Conservation (phyloP, 2,329 filamentous ascomycete species). For the Diaporthe ampelina region DNA sequence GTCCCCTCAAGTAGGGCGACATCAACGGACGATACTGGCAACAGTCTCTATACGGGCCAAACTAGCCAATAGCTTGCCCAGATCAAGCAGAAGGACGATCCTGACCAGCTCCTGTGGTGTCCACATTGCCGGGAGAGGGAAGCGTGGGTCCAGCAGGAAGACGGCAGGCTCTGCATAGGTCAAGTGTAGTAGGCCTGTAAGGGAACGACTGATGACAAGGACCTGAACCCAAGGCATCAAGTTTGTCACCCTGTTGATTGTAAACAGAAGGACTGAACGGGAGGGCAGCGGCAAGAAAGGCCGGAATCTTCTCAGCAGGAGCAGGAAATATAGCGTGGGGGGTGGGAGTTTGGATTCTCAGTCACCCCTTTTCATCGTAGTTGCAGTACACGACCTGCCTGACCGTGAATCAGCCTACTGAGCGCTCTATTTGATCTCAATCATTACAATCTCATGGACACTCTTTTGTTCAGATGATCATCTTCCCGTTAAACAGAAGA, state of each 20-base stretch:
- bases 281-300: too few species aligned
- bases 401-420: background rate
- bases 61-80: background rate
- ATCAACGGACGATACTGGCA: background rate
- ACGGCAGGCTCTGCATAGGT: too few species aligned
- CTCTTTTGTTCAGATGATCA: background rate
- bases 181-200: too few species aligned
- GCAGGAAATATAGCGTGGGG: too few species aligned
- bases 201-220: too few species aligned
- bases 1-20: background rate
- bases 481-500: background rate
- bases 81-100: background rate
- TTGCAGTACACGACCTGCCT: background rate
- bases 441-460: too few species aligned
- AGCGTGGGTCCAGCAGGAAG: too few species aligned
- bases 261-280: too few species aligned
- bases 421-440: background rate
- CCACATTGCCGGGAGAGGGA: background rate
- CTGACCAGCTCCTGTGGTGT: constrained; percentile 6
- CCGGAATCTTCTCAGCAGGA: too few species aligned
- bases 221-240: too few species aligned
- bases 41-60: background rate
- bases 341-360: too few species aligned
- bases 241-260: too few species aligned
- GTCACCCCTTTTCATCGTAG: background rate